Evolutionary conservation across 2,329 filamentous ascomycete genomes (phyloP).

Genomic region (Plectosphaerella sp.): DNA sequence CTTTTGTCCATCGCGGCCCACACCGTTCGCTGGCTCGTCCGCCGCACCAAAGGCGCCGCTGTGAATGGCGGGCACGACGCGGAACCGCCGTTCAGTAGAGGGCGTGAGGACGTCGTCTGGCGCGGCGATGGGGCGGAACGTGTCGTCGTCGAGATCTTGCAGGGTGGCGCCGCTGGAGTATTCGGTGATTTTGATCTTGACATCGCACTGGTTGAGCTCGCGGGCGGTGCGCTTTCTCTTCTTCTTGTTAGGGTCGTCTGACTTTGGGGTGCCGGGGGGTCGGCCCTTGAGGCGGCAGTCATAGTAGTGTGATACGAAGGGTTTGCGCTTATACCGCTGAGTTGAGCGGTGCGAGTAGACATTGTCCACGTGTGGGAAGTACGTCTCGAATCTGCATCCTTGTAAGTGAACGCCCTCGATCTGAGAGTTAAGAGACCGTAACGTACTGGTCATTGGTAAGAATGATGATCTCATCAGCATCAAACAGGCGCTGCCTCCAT

Average conservation of each 20-base stretch:
- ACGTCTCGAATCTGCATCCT: conserved; percentile 63
- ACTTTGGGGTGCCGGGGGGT: conserved; percentile 74
- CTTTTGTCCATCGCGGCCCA: conserved; percentile 40
- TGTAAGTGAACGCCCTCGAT: background rate
- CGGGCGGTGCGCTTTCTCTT: conserved; percentile 74
- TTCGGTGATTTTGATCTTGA: conserved; percentile 83
- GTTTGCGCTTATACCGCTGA: conserved; percentile 74
- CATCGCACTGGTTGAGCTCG: conserved; percentile 75
- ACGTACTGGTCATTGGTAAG: conserved; percentile 70
- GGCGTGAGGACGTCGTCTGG: conserved; percentile 14
- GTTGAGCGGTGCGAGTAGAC: conserved; percentile 81
- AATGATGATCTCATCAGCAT: conserved; percentile 69
- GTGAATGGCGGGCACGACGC: conserved; percentile 12
- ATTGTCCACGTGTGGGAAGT: conserved; percentile 81
- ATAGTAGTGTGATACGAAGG: conserved; percentile 82
- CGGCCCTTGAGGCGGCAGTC: conserved; percentile 79
- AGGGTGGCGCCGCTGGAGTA: conserved; percentile 57
- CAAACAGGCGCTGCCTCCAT: conserved; percentile 71
- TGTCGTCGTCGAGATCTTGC: conserved; percentile 15
- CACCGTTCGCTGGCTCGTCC: conserved; percentile 11
- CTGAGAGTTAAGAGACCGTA: background rate
- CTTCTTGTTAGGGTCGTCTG: conserved; percentile 75
- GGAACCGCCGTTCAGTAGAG: conserved; percentile 5
- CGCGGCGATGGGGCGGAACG: conserved; percentile 6
- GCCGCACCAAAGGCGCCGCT: conserved; percentile 4